Percentiles rank a stretch among this genome's conserved stretches.
Evolutionary conservation across 441 rosid species (phyloP).

Genomic region (Euphorbia corollata): DNA sequence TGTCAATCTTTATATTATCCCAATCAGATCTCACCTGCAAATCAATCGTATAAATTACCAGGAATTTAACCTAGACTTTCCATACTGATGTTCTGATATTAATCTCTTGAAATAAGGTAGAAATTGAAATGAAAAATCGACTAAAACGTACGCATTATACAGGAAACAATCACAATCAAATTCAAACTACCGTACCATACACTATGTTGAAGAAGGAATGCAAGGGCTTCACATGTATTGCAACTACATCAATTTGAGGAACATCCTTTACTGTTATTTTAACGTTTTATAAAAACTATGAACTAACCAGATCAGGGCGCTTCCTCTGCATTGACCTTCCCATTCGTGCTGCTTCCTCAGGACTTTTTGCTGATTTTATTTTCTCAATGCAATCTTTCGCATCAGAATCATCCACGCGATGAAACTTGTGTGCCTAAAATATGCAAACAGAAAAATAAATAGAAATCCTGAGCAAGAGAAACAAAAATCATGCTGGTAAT

Average conservation of each 20-base stretch:
- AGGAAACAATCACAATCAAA: no score
- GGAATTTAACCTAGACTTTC: conserved; percentile 32
- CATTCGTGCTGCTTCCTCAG: conserved; percentile 79
- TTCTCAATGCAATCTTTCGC: conserved; percentile 55
- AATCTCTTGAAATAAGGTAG: no score
- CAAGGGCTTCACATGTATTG: not conserved
- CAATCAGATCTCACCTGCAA: conserved; percentile 76
- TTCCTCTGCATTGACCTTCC: conserved; percentile 66
- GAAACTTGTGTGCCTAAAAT: conserved; percentile 68
- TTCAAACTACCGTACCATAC: no score
- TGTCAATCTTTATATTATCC: conserved; percentile 64
- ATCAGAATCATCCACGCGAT: conserved; percentile 44
- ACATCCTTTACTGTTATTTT: not conserved
- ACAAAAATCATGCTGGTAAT: conserved; percentile 11
- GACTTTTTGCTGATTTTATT: conserved; percentile 60
- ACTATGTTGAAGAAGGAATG: no score
- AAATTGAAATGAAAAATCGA: no score
- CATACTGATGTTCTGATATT: no score
- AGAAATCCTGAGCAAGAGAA: conserved; percentile 13
- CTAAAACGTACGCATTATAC: no score
- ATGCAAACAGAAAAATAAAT: not conserved
- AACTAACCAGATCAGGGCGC: conserved; percentile 54
- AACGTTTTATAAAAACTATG: not conserved
- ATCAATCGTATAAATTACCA: conserved; percentile 48
- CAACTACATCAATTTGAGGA: not conserved